A percentile compares a stretch with the other conserved stretches of the same genome.
phyloP scores from a whole-genome alignment of 1,284 basidiomycete species.

The Austroboletus olivaceoglutinosus region DNA sequence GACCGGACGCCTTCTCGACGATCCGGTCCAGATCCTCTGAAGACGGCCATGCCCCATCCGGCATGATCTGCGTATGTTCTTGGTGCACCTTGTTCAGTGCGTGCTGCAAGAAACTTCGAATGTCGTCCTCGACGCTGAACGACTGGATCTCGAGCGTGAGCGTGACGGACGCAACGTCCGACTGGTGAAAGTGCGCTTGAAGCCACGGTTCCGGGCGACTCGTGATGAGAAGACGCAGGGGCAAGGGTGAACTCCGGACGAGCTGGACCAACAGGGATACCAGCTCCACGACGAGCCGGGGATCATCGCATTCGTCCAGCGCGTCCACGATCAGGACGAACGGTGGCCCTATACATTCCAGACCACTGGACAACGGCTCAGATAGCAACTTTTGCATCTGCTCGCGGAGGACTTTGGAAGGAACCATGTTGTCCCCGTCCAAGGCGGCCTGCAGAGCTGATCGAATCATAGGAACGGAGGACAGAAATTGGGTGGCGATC shows the following conservation, averaged over 20 bases:
- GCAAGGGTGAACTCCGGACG: constrained; percentile 5
- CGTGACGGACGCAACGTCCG: constrained; percentile 5
- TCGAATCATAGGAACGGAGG: constrained; percentile 4
- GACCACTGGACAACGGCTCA: constrained; percentile 9
- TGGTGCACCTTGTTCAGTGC: constrained; percentile 7
- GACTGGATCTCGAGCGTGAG: constrained; percentile 12
- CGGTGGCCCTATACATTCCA: background rate
- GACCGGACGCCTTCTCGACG: constrained; percentile 14
- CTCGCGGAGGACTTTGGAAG: constrained; percentile 20
- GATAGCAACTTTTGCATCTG: constrained; percentile 19
- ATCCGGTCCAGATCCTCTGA: constrained; percentile 13
- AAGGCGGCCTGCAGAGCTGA: constrained; percentile 6
- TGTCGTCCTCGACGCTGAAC: constrained; percentile 19
- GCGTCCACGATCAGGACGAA: constrained; percentile 20
- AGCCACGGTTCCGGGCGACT: constrained; percentile 19
- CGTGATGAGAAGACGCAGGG: constrained; percentile 16
- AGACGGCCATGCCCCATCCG: constrained; percentile 15
- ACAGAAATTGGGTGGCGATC: constrained; percentile 11
- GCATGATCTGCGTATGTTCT: constrained; percentile 8
- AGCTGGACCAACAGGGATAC: constrained; percentile 10
- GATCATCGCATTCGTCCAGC: constrained; percentile 25
- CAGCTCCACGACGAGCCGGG: constrained; percentile 10
- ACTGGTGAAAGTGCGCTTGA: constrained; percentile 6
- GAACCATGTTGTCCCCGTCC: constrained; percentile 20
- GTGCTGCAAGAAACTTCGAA: constrained; percentile 13